Evolutionary conservation across 2,329 filamentous ascomycete species (phyloP), one percentile per base, ranked within the genome.

Genomic region (Chrysosporium queenslandicum): DNA sequence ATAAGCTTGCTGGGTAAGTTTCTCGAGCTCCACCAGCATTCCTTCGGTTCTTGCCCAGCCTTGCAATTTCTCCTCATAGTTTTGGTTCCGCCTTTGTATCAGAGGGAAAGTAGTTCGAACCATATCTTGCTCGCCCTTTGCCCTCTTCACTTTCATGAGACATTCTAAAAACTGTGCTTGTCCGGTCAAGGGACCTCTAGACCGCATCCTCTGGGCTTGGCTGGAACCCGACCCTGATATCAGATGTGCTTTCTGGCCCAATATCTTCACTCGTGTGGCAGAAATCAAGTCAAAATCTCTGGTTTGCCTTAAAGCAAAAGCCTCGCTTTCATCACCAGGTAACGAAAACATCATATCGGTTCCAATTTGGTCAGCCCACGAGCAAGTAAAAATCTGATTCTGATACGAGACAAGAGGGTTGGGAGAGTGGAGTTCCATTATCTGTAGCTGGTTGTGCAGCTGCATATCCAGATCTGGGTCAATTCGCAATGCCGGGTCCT

Each of bases 281-380:
- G 79, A 83, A 2, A 94, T 71, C 3, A 94, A 73, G 63, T 90
- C 85, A 34, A 87, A 81, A 21, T 79, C 76, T 20, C 63, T 60
- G 20, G 61, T 62, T 47, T 57, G 60, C 20, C 59, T 63, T 50
- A 66, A 29, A 70, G 72, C 23, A 79, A 74, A 21, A 73, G 70
- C n/a, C 75, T 77, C 36, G 78, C 64, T 7, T 67, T 66, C 2
- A 77, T 76, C 2, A 77, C 65, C 7, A 65, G 64, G 9, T 65
- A 60, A 52, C 1, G 76, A 77, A 61, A 96, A 84, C 39, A 94
- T 78, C 58, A 90, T 72, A 59, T 94, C 87, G 0, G 89, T 94
- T 32, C 91, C 91, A 40, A 94, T 79, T 55, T 88, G 85, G 56
- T 86, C 81, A 9, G 81, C 79, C 91, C 91, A 97, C 42, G 80